These are phyloP conservation scores for Alternaria arbusti DNA, from an alignment of 2,329 filamentous ascomycete genomes.

Conservation along the genomic window DNA sequence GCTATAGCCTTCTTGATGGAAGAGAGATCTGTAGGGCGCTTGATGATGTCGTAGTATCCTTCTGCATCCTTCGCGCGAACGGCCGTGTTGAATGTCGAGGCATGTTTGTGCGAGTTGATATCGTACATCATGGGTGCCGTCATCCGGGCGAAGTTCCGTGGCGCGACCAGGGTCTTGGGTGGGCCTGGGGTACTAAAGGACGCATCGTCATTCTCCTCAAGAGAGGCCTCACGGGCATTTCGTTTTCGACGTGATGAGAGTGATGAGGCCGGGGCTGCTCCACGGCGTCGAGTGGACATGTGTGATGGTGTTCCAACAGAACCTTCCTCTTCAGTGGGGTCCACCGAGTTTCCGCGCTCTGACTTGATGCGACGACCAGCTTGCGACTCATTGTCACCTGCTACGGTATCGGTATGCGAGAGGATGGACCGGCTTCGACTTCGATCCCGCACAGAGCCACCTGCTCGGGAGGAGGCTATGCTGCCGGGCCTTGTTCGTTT, in stretches of 20 bases:
- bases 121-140: slow-evolving; percentile 59
- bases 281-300: slow-evolving; percentile 41
- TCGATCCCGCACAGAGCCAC: slow-evolving; percentile 51
- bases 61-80: slow-evolving; percentile 59
- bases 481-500: slow-evolving; percentile 48
- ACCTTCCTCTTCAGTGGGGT: slow-evolving; percentile 48
- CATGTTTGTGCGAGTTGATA: slow-evolving; percentile 59
- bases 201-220: slow-evolving; percentile 39
- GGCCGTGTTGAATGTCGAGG: slow-evolving; percentile 57
- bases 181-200: slow-evolving; percentile 34
- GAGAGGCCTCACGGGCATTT: slow-evolving; percentile 40
- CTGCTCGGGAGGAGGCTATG: slow-evolving; percentile 55
- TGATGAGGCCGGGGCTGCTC: slow-evolving; percentile 27
- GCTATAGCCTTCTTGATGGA: slow-evolving; percentile 58
- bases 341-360: slow-evolving; percentile 55
- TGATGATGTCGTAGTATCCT: slow-evolving; percentile 60
- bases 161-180: slow-evolving; percentile 49
- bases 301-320: slow-evolving; percentile 35
- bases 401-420: slow-evolving; percentile 53
- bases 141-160: slow-evolving; percentile 57
- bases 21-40: slow-evolving; percentile 59
- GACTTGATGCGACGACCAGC: slow-evolving; percentile 52
- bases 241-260: slow-evolving; percentile 52
- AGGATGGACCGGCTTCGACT: slow-evolving; percentile 58
- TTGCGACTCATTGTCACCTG: slow-evolving; percentile 49